A percentile compares a stretch with the other conserved stretches of the same genome.
These are phyloP conservation scores for Chaetomium globosum DNA, from an alignment of 2,329 filamentous ascomycete genomes.

Conservation along the genomic window DNA sequence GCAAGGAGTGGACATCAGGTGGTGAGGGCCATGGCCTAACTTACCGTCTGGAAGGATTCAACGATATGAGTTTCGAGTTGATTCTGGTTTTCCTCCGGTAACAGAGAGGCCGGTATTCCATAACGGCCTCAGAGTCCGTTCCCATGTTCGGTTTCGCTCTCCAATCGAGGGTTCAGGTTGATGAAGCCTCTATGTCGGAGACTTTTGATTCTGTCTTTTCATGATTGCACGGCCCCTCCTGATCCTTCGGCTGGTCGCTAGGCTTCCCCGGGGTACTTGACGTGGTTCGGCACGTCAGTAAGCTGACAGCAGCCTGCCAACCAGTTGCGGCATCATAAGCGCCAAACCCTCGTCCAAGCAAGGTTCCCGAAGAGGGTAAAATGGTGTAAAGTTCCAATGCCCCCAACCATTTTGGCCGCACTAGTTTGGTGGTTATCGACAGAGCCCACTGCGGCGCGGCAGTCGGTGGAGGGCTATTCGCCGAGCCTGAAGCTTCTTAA, in stretches of 20 bases:
- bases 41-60: not conserved
- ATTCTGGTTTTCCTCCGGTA: not conserved
- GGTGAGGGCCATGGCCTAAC: not conserved
- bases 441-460: not conserved
- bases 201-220: not conserved
- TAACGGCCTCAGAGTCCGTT: not conserved
- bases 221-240: not conserved
- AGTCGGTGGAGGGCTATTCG: not conserved
- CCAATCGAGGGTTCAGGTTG: no score
- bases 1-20: not conserved
- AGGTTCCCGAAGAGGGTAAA: not conserved
- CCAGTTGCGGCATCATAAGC: not conserved
- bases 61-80: not conserved
- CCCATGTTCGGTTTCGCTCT: not conserved
- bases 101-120: not conserved
- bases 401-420: not conserved
- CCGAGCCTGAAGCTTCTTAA: not conserved
- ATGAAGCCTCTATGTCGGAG: not conserved
- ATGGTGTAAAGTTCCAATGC: not conserved
- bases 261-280: not conserved
- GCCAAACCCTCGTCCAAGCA: not conserved
- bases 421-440: not conserved
- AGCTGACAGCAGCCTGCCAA: slow-evolving; percentile 15
- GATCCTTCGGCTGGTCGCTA: not conserved
- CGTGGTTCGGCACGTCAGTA: slow-evolving; percentile 14